A percentile compares a stretch with the other conserved stretches of the same genome.
These are phyloP conservation scores for Bryum argenteum DNA, from an alignment of 225 moss, liverwort and hornwort species.

Conservation along the genomic window DNA sequence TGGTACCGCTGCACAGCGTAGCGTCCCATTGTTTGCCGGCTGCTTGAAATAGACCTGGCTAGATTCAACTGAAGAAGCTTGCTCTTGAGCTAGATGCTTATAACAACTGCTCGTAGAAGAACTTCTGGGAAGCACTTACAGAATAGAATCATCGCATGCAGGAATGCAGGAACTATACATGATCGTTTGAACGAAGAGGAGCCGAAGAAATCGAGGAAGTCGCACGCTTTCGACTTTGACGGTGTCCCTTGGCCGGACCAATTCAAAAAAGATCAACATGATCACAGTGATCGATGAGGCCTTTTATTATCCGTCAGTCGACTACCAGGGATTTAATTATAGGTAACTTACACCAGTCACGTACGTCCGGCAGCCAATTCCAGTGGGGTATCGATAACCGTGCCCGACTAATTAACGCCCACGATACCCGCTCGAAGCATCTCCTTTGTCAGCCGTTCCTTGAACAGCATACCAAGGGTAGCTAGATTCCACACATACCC, in stretches of 20 bases:
- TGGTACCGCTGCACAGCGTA: background rate
- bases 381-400: constrained; percentile 6
- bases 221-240: background rate
- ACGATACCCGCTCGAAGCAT: constrained; percentile 32
- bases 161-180: too few species aligned
- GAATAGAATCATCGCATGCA: background rate
- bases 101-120: background rate
- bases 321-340: constrained; percentile 18
- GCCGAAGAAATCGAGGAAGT: background rate
- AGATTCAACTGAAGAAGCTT: too few species aligned
- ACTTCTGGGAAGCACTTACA: background rate
- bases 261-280: background rate
- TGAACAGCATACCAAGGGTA: background rate
- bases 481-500: background rate
- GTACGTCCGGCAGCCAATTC: background rate
- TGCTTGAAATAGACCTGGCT: too few species aligned
- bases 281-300: background rate
- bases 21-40: too few species aligned
- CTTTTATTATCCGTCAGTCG: background rate
- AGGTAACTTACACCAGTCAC: background rate
- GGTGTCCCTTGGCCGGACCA: background rate
- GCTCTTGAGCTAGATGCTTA: background rate
- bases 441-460: constrained; percentile 21
- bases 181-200: too few species aligned
- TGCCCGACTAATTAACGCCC: constrained; percentile 21